Evolutionary conservation across 148 eudicot species (phyloP), one percentile per base, ranked within the genome.

Genomic region (Heliosperma pusillum): DNA sequence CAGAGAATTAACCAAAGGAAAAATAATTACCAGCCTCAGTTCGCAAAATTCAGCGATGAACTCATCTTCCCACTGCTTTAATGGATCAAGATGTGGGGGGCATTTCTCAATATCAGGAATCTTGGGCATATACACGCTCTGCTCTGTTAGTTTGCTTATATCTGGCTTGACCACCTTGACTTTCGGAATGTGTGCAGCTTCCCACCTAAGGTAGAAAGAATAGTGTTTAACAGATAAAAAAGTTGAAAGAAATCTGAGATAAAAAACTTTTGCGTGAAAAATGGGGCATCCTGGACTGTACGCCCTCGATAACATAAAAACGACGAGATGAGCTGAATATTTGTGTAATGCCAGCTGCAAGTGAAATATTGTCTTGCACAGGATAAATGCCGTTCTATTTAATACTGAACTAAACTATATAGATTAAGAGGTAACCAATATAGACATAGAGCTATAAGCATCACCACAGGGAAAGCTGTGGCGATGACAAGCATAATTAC

Each of bases 81-180:
- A 74, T 16, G 96, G 97, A 83, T 84, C 69, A 17, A 95, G 81
- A 67, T 90, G 87, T 74, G 86, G 87, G 5, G 93, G 96, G 80
- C 96, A 95, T 76, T 86, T 83, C 36, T 79, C 86, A 74, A 95
- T 86, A 78, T 86, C 92, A 74, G 98, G 97, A 77, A 95, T 92
- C 42, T 76, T 79, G 21, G 98, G 97, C 93, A 95, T 95, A 82
- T 95, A 95, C 29, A 74, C 82, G 72, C 88, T 90, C 83, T 95
- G 98, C 73, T 90, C 92, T 77, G 80, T 80, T 29, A 83, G 10
- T 82, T 79, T 87, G 57, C 76, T 86, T 66, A 75, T 77, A 69
- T 85, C 82, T 57, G 86, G 85, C 84, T 90, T 92, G 57, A 83
- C 93, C 72, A 88, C 86, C 78, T 82, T 89, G 75, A 95, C 98